Base-by-base conservation (phyloP, 2,329 filamentous ascomycete genomes). In the Aureobasidium sp. region DNA sequence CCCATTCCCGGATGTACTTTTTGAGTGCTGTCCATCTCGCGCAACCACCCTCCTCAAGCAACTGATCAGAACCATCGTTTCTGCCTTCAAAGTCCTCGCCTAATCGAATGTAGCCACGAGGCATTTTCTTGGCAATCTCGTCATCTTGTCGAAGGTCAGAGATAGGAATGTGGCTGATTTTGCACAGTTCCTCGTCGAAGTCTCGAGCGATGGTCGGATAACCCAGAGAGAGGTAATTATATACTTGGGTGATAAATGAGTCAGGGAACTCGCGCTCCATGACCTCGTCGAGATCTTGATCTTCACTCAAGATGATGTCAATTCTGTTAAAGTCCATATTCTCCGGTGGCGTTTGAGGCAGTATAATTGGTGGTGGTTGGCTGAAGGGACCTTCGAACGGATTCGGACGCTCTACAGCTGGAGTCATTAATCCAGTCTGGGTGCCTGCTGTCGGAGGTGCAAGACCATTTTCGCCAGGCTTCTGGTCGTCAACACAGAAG, bases 151-250 rank as follows among this genome's bases (percentile, higher is more conserved):
- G 83, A 53, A 98, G 85, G 64, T 95, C 91, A 3, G 85, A 82
- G 10, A 95, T 75, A 0, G 87, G 76, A 9, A 97, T 89, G 13
- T 87, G 85, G 38, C 91, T 92, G 65, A 98, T 97, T 75, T 92
- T 93, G 71, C 90, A 89, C 25, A 98, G 84, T 81, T 98, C 95
- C 15, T 90, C 87, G 74, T 98, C 95, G 74, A 93, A 98, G 43
- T 88, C 87, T 27, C 91, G 89, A 15, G 95, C 95, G 73, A 94
- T 89, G 40, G 93, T 91, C 4, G 95, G 95, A 77, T 98, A 98
- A 7, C 95, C 95, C 7, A 98, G 86, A 0, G 94, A 97, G 20
- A 98, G 85, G 78, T 98, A 98, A 78, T 98, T 98, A 85, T 97
- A 98, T 10, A 98, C 95, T 78, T 98, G 95, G 0, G 95, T 97